A percentile compares a stretch with the other conserved stretches of the same genome.
These are phyloP conservation scores for Podospora bellae-mahoneyi DNA, from an alignment of 495 filamentous ascomycete genomes.

Conservation along the genomic window DNA sequence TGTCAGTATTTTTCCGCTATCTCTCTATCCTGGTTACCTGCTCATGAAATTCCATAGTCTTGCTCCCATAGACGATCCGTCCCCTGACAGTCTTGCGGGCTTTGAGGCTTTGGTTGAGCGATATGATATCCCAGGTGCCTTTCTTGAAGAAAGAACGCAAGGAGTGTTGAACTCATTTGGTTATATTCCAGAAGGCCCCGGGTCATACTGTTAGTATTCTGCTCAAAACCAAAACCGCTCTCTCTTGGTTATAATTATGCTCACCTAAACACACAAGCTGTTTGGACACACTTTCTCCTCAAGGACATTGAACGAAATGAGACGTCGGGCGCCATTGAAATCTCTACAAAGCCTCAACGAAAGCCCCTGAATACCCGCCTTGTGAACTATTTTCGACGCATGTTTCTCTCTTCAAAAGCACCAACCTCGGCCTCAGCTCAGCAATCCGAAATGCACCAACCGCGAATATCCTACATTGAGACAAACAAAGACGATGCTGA, in stretches of 20 bases:
- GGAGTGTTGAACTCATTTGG: neutral
- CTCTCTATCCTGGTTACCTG: neutral
- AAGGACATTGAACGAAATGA: neutral
- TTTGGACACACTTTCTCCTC: constrained; percentile 1
- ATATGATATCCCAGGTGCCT: constrained; percentile 1
- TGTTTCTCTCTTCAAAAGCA: neutral
- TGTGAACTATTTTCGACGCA: neutral
- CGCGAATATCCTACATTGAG: neutral
- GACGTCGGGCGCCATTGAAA: neutral
- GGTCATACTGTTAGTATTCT: neutral
- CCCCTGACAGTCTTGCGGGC: neutral
- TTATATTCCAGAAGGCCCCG: neutral
- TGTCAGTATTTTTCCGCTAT: neutral
- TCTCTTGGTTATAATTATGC: neutral
- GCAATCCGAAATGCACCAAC: neutral
- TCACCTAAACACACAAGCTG: neutral
- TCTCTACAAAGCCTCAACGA: neutral
- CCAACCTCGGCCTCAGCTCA: neutral
- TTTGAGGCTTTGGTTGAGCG: neutral
- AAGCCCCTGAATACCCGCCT: neutral
- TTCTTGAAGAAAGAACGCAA: neutral
- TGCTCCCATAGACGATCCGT: neutral
- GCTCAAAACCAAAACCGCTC: no score
- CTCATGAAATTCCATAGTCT: neutral
- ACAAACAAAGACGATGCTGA: neutral